A percentile compares a stretch with the other conserved stretches of the same genome.
These are phyloP conservation scores for Pulveroboletus sp. DNA, from an alignment of 768 basidiomycete genomes.

Conservation along the genomic window DNA sequence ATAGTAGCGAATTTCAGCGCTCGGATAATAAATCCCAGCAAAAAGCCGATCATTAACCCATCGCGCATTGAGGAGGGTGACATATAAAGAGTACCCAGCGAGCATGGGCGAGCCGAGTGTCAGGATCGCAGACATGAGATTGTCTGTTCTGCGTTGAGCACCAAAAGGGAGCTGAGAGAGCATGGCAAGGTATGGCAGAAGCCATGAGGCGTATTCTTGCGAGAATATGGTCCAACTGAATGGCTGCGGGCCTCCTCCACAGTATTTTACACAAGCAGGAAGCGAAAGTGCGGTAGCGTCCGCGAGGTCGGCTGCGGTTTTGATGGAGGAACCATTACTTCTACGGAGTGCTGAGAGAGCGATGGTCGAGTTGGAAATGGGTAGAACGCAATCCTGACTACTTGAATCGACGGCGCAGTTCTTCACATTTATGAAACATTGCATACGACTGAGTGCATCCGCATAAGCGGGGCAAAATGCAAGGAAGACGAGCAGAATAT, in stretches of 20 bases:
- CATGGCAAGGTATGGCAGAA: slow-evolving; percentile 46
- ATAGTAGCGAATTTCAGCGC: neutral
- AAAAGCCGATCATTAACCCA: slow-evolving; percentile 35
- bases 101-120: slow-evolving; percentile 43
- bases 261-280: neutral
- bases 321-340: slow-evolving; percentile 2
- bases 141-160: slow-evolving; percentile 35
- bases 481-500: neutral
- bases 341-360: slow-evolving; percentile 15
- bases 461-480: neutral
- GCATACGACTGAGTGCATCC: slow-evolving; percentile 4
- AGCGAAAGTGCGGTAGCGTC: slow-evolving; percentile 11
- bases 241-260: slow-evolving; percentile 9
- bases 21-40: slow-evolving; percentile 30
- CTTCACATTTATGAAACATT: slow-evolving; percentile 9
- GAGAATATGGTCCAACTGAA: slow-evolving; percentile 22
- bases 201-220: slow-evolving; percentile 41
- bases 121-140: slow-evolving; percentile 39
- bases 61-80: slow-evolving; percentile 41
- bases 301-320: neutral
- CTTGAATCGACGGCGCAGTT: neutral
- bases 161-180: slow-evolving; percentile 49
- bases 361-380: neutral
- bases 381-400: slow-evolving; percentile 2
- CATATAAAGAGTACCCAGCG: slow-evolving; percentile 40